Evolutionary conservation across 805 yeast genomes (phyloP).

Genomic region (Wickerhamiella siamensis): DNA sequence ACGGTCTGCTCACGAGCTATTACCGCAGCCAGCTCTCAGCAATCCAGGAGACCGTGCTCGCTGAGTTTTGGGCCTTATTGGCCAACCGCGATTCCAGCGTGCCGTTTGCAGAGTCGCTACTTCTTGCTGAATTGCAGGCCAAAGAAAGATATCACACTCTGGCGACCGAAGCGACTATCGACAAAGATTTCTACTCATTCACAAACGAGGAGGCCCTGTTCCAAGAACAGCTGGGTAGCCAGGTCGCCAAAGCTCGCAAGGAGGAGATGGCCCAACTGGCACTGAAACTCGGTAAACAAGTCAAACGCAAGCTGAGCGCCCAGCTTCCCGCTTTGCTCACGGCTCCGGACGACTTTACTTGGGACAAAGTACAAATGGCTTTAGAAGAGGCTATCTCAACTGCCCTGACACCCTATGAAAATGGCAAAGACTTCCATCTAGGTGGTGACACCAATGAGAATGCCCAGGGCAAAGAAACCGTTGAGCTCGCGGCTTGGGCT

Average conservation of each 20-base stretch:
- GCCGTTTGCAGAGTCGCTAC: neutral
- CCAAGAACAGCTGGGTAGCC: slow-evolving; percentile 25
- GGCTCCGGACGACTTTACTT: slow-evolving; percentile 37
- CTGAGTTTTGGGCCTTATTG: slow-evolving; percentile 12
- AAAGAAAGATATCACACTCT: slow-evolving; percentile 20
- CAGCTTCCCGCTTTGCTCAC: slow-evolving; percentile 34
- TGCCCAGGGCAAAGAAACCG: slow-evolving; percentile 27
- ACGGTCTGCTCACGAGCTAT: slow-evolving; percentile 28
- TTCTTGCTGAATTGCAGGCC: slow-evolving; percentile 16
- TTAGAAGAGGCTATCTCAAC: slow-evolving; percentile 29
- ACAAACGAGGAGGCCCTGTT: slow-evolving; percentile 17
- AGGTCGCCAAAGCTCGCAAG: slow-evolving; percentile 23
- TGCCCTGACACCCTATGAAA: slow-evolving; percentile 23
- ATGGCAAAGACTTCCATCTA: slow-evolving; percentile 42
- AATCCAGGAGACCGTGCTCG: slow-evolving; percentile 26
- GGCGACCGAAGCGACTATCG: slow-evolving; percentile 28
- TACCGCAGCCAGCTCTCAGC: slow-evolving; percentile 30
- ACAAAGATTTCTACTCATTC: slow-evolving; percentile 17
- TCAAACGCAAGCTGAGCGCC: slow-evolving; percentile 24
- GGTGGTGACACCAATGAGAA: slow-evolving; percentile 40
- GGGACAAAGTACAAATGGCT: slow-evolving; percentile 42
- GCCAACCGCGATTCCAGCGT: neutral
- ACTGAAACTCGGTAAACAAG: slow-evolving; percentile 18
- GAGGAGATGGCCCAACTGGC: slow-evolving; percentile 32
- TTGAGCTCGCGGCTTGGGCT: slow-evolving; percentile 51